phyloP scores from a whole-genome alignment of 257 asterid genomes.

The Solanum pinnatisectum region DNA sequence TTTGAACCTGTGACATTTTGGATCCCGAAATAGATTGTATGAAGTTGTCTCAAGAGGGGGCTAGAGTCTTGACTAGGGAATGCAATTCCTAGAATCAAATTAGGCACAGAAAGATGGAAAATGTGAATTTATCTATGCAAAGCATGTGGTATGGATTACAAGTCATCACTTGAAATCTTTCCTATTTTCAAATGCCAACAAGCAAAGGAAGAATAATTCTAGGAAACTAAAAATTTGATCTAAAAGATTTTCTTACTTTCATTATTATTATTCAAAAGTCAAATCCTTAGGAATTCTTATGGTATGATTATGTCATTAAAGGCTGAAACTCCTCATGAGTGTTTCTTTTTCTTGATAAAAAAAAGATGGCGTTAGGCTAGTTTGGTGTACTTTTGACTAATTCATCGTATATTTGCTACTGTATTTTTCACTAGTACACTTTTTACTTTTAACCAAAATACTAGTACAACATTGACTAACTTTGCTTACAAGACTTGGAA shows the following conservation, averaged over 20 bases:
- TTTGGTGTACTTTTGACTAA: neutral
- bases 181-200: neutral
- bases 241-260: neutral
- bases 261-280: neutral
- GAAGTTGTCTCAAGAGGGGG: neutral
- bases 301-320: neutral
- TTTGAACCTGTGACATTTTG: neutral
- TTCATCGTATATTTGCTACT: neutral
- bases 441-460: neutral
- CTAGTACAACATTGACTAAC: neutral
- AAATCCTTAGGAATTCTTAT: neutral
- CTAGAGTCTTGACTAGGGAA: neutral
- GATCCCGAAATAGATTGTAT: neutral
- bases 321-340: neutral
- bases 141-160: neutral
- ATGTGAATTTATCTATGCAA: neutral
- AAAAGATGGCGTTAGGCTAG: neutral
- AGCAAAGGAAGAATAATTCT: neutral
- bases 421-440: neutral
- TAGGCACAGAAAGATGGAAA: neutral
- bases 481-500: neutral
- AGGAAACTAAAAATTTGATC: neutral
- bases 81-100: neutral
- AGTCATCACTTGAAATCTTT: neutral
- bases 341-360: neutral